These are phyloP conservation scores for Guillardia theta DNA, from an alignment of 78 protist species.

Conservation along the genomic window DNA sequence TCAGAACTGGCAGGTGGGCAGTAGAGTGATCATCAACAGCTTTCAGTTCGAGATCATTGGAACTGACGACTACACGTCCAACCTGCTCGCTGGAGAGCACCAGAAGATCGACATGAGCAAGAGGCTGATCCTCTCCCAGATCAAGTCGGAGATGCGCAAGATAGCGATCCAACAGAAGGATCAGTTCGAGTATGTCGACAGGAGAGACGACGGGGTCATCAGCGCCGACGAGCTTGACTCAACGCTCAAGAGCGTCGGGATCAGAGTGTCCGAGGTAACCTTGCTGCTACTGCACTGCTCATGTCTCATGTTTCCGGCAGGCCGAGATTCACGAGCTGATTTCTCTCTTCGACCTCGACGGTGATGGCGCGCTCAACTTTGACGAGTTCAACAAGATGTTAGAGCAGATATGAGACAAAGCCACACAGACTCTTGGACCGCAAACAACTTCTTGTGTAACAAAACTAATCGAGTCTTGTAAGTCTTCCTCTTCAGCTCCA, in stretches of 20 bases:
- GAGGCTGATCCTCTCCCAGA: constrained; percentile 7
- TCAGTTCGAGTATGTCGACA: not conserved
- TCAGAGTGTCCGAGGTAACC: not conserved
- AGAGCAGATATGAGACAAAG: too few species aligned
- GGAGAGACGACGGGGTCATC: not conserved
- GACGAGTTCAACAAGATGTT: not conserved
- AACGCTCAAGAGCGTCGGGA: not conserved
- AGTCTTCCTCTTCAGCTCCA: too few species aligned
- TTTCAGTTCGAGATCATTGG: not conserved
- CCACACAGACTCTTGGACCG: too few species aligned
- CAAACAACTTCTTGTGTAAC: too few species aligned
- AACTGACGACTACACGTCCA: not conserved
- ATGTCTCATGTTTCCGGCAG: not conserved
- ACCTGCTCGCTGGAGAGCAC: not conserved
- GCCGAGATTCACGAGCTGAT: not conserved
- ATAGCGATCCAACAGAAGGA: not conserved
- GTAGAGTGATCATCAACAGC: not conserved
- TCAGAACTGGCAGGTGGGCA: not conserved
- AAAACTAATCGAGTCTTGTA: too few species aligned
- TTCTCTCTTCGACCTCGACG: not conserved
- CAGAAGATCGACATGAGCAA: constrained; percentile 8
- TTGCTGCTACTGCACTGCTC: not conserved
- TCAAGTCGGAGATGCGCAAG: constrained; percentile 8
- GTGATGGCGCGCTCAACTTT: not conserved
- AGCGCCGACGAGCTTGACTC: not conserved